Conservation (phyloP, 116 monocot species). For the Papilionanthe hybrid region DNA sequence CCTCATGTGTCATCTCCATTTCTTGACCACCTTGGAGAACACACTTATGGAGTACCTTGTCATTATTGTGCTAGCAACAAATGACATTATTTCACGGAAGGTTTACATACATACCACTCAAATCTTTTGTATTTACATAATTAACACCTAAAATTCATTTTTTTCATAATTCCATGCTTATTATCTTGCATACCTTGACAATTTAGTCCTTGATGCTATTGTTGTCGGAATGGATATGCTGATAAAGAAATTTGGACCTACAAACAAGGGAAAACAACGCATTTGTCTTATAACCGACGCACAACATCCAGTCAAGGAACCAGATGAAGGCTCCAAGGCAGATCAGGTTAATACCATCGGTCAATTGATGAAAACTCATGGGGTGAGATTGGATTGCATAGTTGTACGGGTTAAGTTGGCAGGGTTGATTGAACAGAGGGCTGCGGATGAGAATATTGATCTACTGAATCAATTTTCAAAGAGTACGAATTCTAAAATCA, state of each 20-base stretch:
- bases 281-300: constrained; percentile 82
- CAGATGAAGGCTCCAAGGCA: constrained; percentile 79
- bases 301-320: constrained; percentile 61
- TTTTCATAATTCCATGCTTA: not conserved
- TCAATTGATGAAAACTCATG: constrained; percentile 66
- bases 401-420: constrained; percentile 38
- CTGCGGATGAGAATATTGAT: constrained; percentile 66
- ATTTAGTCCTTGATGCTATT: constrained; percentile 90
- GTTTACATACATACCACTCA: too few species aligned
- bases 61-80: not conserved
- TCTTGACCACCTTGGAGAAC: constrained; percentile 1
- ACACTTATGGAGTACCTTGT: not conserved
- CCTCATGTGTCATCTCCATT: not conserved
- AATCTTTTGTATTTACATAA: too few species aligned
- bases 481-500: constrained; percentile 45
- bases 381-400: constrained; percentile 71
- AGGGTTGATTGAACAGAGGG: constrained; percentile 19
- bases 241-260: constrained; percentile 74
- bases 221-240: constrained; percentile 96
- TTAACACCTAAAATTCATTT: too few species aligned
- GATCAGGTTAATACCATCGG: constrained; percentile 76
- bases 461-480: constrained; percentile 58
- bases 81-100: not conserved
- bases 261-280: constrained; percentile 72
- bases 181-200: constrained; percentile 42